Evolutionary conservation across 2,329 filamentous ascomycete genomes (phyloP), one percentile per base, ranked within the genome.

Genomic region (Scedosporium aurantiacum): DNA sequence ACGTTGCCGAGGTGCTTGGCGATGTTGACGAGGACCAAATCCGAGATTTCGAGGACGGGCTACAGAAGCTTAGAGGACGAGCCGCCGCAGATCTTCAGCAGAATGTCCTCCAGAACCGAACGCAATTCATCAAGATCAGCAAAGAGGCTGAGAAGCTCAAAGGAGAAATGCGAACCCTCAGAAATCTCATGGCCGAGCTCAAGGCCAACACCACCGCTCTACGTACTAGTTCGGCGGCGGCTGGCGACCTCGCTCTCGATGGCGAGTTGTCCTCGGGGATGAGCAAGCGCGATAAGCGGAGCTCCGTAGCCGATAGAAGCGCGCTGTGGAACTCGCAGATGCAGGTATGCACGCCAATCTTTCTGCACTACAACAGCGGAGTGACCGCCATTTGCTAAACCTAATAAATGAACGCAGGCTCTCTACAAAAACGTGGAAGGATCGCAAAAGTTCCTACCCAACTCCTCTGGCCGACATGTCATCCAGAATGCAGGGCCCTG

Each of bases 131-230:
- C 79, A 96, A 96, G 74, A 97, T 99, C 73, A 97, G 92, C 72
- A 97, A 97, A 75, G 94, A 99, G 76, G 94, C 95, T 1, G 94
- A 99, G 75, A 97, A 96, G 76, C 84, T 99, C 62, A 97, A 97
- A 75, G 85, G 85, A 61, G 94, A 99, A 73, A 97, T 99, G 94
- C 85, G 90, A 60, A 90, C 90, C 5, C 82, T 99, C 37, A 85
- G 90, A 54, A 90, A 90, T 65, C 81, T 97, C 60, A 97, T 99
- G 88, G 87, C 91, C 2, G 94, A 99, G 66, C 81, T 99, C 62
- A 97, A 91, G 68, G 81, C 84, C 6, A 91, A 91, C 63, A 88
- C 86, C 1, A 86, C 81, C 18, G 85, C 86, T 2, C 75, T 89
- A 43, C 79, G 85, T 57, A 61, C 60, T 2, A 57, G 50, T 23